Evolutionary conservation across 2,329 filamentous ascomycete species (phyloP), one percentile per base, ranked within the genome.

Genomic region (Tetracladium maxilliforme): DNA sequence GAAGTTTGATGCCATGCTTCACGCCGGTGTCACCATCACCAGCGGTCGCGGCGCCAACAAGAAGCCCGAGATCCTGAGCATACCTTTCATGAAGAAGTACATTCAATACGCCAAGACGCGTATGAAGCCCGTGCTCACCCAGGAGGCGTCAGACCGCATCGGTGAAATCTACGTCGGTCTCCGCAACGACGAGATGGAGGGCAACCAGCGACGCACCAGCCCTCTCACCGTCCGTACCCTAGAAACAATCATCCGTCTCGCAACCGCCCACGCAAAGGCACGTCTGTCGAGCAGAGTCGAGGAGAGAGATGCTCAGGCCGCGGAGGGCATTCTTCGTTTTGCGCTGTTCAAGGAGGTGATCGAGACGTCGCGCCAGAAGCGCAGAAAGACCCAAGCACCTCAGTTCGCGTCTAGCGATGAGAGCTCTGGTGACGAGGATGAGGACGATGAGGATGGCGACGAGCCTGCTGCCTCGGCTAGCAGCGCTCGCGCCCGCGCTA

Each of bases 41-140:
- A 64, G 74, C 9, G 78, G 79, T 7, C 70, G 82, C 19, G 80
- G 81, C 8, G 57, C 75, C 14, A 71, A 70, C 38, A 79, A 80
- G 49, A 77, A 78, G 35, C 70, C 80, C 5, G 84, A 94, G 48
- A 81, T 98, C 10, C 61, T 98, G 27, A 92, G 81, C 54, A 94
- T 98, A 32, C 81, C 86, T 0, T 98, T 98, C 54, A 84, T 98
- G 61, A 98, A 98, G 59, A 98, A 98, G 55, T 98, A 94, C 51
- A 92, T 98, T 22, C 90, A 98, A 47, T 98, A 98, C 49, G 84
- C 90, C 35, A 98, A 98, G 58, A 79, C 70, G 18, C 65, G 90
- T 44, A 68, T 93, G 43, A 92, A 84, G 64, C 90, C 90, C 1
- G 61, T 92, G 20, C 59, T 98, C 33, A 93, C 86, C 1, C 83